Conservation (phyloP, 2,329 filamentous ascomycete species). For the Pseudocercospora eumusae region DNA sequence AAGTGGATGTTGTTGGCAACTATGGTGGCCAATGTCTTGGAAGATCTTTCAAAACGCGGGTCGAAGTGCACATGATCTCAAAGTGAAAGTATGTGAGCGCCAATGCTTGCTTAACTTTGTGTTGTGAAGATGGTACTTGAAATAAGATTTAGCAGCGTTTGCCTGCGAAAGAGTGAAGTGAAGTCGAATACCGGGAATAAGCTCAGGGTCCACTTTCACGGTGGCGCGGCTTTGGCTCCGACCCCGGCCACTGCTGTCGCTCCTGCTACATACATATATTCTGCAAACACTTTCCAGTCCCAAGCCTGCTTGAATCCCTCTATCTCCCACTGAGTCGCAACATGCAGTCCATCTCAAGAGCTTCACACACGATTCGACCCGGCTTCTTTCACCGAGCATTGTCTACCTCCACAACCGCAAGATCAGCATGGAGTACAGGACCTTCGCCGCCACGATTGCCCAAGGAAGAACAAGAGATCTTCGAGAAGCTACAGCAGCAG, state of each 20-base stretch:
- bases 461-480: conserved; percentile 83
- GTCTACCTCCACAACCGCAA: conserved; percentile 49
- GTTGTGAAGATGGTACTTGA: background rate
- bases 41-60: background rate
- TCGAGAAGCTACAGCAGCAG: conserved; percentile 78
- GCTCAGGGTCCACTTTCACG: background rate
- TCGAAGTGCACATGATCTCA: background rate
- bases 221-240: background rate
- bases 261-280: background rate
- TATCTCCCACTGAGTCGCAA: background rate
- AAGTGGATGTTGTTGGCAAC: background rate
- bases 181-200: background rate
- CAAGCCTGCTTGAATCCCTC: background rate
- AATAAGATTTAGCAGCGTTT: background rate
- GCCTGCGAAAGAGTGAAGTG: background rate
- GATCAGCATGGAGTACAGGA: conserved; percentile 42
- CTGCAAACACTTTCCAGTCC: background rate
- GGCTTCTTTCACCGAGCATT: conserved; percentile 37
- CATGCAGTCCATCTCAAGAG: conserved; percentile 30
- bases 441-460: conserved; percentile 85
- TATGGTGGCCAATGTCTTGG: background rate
- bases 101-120: background rate
- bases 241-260: background rate
- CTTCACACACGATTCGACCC: conserved; percentile 32
- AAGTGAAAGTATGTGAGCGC: background rate